Evolutionary conservation across 192 early-diverging fungal species (phyloP).

Genomic region (Anaeromyces robustus): DNA sequence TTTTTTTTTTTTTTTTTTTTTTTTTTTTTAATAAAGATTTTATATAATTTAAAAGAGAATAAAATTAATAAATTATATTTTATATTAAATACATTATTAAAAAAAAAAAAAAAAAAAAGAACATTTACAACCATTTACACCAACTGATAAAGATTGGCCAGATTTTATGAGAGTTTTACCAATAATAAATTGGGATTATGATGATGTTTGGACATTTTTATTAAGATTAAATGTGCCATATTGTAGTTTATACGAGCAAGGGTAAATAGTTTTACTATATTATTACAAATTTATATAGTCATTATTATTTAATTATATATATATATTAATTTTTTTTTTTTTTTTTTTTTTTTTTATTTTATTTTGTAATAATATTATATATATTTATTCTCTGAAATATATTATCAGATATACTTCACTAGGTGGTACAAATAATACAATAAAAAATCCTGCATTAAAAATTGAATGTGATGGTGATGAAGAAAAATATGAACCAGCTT

Average conservation of each 20-base stretch:
- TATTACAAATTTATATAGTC: no score
- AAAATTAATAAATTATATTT: no score
- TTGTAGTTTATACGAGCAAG: slow-evolving; percentile 77
- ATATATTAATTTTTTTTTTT: no score
- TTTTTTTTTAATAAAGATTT: no score
- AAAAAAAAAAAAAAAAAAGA: slow-evolving; percentile 8
- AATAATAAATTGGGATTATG: slow-evolving; percentile 78
- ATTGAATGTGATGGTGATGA: slow-evolving; percentile 13
- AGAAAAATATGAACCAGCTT: slow-evolving; percentile 46
- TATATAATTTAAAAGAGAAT: no score
- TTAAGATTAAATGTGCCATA: slow-evolving; percentile 49
- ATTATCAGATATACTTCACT: slow-evolving; percentile 88
- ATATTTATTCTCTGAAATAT: no score
- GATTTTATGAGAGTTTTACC: slow-evolving; percentile 79
- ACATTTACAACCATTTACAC: slow-evolving; percentile 18
- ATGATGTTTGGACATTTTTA: slow-evolving; percentile 70
- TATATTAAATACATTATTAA: no score
- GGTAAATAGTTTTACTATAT: no score
- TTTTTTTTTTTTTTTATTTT: no score
- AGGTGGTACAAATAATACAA: slow-evolving; percentile 67
- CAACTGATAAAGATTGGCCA: slow-evolving; percentile 83
- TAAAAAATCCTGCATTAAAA: slow-evolving; percentile 63
- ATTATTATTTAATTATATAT: no score
- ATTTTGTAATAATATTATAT: no score
- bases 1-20: no score